phyloP scores from a whole-genome alignment of 73 alveolate genomes.

The Stentor coeruleus region DNA sequence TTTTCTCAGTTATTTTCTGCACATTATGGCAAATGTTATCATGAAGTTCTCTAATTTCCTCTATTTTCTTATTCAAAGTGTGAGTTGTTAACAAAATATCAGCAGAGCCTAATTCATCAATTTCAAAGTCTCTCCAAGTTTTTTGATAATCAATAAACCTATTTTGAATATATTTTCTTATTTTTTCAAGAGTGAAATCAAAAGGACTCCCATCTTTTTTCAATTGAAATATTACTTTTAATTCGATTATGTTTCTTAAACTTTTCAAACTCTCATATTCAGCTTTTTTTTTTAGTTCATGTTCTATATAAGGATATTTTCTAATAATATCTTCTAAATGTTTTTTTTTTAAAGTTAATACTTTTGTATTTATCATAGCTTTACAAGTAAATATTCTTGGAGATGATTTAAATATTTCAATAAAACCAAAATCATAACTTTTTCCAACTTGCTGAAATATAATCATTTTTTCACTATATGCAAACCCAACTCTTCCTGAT shows the following conservation, averaged over 20 bases:
- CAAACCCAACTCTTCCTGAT: constrained; percentile 48
- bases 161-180: neutral
- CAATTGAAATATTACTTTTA: neutral
- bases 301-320: constrained; percentile 7
- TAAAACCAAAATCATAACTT: neutral
- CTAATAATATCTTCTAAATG: neutral
- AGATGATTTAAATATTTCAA: neutral
- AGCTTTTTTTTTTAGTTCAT: neutral
- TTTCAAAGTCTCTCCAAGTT: neutral
- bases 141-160: neutral
- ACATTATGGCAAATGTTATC: too few relatives aligned
- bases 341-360: neutral
- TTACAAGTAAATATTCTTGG: neutral
- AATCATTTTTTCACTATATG: constrained; percentile 30
- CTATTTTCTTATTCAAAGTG: too few relatives aligned
- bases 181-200: neutral
- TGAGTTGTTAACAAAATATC: neutral
- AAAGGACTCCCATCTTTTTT: neutral
- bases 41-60: too few relatives aligned
- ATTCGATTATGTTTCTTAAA: neutral
- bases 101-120: neutral
- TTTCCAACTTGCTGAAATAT: neutral
- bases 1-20: too few relatives aligned
- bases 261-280: neutral
- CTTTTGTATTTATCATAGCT: neutral